Evolutionary conservation across 2,329 filamentous ascomycete genomes (phyloP), one percentile per base, ranked within the genome.

Genomic region (Epichloe glyceriae): DNA sequence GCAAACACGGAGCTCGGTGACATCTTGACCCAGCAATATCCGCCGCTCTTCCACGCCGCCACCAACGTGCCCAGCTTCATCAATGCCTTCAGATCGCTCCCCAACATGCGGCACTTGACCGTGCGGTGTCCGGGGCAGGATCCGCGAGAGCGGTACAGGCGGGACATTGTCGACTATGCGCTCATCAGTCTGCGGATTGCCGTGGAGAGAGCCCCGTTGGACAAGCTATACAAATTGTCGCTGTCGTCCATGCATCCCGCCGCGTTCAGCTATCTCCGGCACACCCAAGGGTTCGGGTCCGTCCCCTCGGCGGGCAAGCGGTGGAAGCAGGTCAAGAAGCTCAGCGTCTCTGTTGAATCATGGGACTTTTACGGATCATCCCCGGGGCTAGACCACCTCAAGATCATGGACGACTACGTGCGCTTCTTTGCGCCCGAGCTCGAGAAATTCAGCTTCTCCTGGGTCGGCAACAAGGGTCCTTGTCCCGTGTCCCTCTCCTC

Each of bases 1-100:
- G 86, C 85, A 57, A 86, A 83, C 64, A 75, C 78, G 58, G 85
- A 88, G 60, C 80, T 93, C 60, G 88, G 83, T 54, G 85, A 91
- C 62, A 76, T 94, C 52, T 74, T 95, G 54, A 86, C 88, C 14
- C 82, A 88, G 62, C 88, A 95, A 68, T 95, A 94, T 61, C 87
- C 88, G 49, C 87, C 89, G 5, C 71, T 95, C 3, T 95, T 95
- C 69, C 89, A 95, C 62, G 86, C 88, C 6, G 86, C 89, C 7
- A 91, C 87, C 54, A 93, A 95, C 62, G 84, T 94, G 6, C 79
- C 86, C 5, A 86, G 86, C 39, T 95, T 95, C 69, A 82, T 91
- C 58, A 76, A 81, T 55, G 86, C 86, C 46, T 73, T 95, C 62
- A 77, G 76, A 37, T 72, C 82, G 55, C 66, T 95, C 60, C 70